Conservation (phyloP, 176 grass and related monocot species). For the Cenchrus fungigraminus region DNA sequence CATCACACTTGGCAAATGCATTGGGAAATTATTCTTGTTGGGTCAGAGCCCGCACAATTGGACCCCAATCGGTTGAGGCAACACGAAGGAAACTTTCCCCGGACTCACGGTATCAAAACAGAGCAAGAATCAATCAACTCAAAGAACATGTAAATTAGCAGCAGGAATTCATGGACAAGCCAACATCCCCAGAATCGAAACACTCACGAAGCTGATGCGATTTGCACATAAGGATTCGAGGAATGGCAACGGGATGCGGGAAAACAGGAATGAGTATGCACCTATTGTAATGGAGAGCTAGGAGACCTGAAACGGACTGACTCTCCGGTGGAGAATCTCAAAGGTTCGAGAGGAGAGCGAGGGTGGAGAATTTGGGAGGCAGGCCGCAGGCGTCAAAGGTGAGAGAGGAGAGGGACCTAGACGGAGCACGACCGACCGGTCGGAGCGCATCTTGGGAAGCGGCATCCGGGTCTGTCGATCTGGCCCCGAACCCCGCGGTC, state of each 20-base stretch:
- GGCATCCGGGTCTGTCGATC: too few species aligned
- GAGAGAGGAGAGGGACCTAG: neutral
- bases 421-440: neutral
- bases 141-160: neutral
- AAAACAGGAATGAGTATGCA: neutral
- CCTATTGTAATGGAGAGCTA: neutral
- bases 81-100: neutral
- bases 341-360: neutral
- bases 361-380: slow-evolving; percentile 4
- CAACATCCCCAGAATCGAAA: neutral
- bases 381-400: neutral
- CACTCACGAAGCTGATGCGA: neutral
- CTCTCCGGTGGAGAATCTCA: neutral
- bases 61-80: neutral
- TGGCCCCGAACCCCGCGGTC: too few species aligned
- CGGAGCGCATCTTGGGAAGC: neutral
- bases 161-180: neutral
- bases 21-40: neutral
- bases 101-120: neutral
- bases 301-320: neutral
- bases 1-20: neutral
- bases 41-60: neutral
- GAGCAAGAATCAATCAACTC: neutral
- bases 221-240: neutral
- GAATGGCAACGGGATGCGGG: neutral